A percentile compares a stretch with the other conserved stretches of the same genome.
phyloP scores from a whole-genome alignment of 2,329 filamentous ascomycete species.

The Pyrenochaeta sp. region DNA sequence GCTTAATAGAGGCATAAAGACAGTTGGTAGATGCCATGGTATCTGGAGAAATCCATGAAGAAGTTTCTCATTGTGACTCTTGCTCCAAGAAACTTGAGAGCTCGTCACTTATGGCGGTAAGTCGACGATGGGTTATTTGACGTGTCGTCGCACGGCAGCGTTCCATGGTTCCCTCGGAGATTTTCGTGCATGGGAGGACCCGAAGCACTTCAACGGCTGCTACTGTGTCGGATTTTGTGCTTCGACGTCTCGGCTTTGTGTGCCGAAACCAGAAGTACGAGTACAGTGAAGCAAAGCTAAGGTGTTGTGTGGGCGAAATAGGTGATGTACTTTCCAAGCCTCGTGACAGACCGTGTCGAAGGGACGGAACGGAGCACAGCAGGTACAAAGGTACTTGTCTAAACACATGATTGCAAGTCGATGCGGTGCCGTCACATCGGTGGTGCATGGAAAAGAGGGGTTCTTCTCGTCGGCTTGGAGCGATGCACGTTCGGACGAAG shows the following conservation, averaged over 20 bases:
- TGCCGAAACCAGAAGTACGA: neutral
- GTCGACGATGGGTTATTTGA: neutral
- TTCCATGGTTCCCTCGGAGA: neutral
- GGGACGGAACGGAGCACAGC: too few species aligned
- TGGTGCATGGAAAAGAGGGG: conserved; percentile 19
- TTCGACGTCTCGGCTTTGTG: neutral
- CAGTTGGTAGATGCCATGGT: too few species aligned
- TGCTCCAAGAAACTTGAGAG: neutral
- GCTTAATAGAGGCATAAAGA: too few species aligned
- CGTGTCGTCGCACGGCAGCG: conserved; percentile 7
- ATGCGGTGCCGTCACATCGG: conserved; percentile 26
- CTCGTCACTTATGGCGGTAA: neutral
- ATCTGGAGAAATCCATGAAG: too few species aligned
- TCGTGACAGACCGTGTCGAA: neutral
- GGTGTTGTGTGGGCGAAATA: neutral
- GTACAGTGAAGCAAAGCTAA: too few species aligned
- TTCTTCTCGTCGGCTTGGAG: conserved; percentile 1
- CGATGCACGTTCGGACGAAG: conserved; percentile 13
- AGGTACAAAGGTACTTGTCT: conserved; percentile 6
- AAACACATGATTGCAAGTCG: conserved; percentile 27
- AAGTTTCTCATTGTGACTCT: too few species aligned
- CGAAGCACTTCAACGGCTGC: conserved; percentile 2
- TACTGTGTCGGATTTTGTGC: neutral
- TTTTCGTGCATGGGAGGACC: conserved; percentile 7
- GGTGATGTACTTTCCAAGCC: neutral